Evolutionary conservation across 2,329 filamentous ascomycete genomes (phyloP).

Genomic region (Sclerotinia borealis): DNA sequence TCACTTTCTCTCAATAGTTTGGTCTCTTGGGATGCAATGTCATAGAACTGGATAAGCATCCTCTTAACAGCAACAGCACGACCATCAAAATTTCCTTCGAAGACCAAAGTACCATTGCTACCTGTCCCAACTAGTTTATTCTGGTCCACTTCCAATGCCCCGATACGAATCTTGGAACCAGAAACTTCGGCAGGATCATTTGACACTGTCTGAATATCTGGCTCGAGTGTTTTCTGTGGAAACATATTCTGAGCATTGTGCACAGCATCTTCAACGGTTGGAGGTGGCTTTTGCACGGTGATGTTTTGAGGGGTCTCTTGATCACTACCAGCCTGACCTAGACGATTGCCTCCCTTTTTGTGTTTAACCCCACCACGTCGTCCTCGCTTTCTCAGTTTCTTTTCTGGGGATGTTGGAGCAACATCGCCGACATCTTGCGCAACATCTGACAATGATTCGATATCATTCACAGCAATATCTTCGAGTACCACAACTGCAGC

Average conservation of each 20-base stretch:
- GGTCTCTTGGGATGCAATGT: slow-evolving; percentile 91
- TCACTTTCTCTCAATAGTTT: slow-evolving; percentile 86
- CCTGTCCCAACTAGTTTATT: slow-evolving; percentile 65
- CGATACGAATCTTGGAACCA: slow-evolving; percentile 54
- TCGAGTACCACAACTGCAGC: not conserved
- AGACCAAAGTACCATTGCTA: slow-evolving; percentile 95
- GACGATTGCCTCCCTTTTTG: slow-evolving; percentile 42
- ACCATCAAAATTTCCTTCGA: slow-evolving; percentile 88
- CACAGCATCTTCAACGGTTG: slow-evolving; percentile 53
- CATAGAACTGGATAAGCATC: slow-evolving; percentile 93
- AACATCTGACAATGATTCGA: not conserved
- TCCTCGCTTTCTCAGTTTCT: slow-evolving; percentile 60
- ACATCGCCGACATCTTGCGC: slow-evolving; percentile 2
- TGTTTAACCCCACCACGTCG: slow-evolving; percentile 67
- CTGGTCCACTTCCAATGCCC: slow-evolving; percentile 58
- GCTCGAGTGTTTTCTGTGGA: slow-evolving; percentile 47
- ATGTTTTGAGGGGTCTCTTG: slow-evolving; percentile 5
- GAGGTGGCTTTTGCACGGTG: slow-evolving; percentile 28
- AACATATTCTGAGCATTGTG: slow-evolving; percentile 54
- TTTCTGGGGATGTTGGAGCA: slow-evolving; percentile 34
- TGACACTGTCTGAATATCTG: slow-evolving; percentile 53
- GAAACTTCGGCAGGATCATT: slow-evolving; percentile 55
- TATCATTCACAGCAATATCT: not conserved
- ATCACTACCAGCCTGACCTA: slow-evolving; percentile 42
- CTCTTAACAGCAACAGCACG: slow-evolving; percentile 92